phyloP scores from a whole-genome alignment of 2,329 filamentous ascomycete species.

The Sclerotiophoma versabilis region DNA sequence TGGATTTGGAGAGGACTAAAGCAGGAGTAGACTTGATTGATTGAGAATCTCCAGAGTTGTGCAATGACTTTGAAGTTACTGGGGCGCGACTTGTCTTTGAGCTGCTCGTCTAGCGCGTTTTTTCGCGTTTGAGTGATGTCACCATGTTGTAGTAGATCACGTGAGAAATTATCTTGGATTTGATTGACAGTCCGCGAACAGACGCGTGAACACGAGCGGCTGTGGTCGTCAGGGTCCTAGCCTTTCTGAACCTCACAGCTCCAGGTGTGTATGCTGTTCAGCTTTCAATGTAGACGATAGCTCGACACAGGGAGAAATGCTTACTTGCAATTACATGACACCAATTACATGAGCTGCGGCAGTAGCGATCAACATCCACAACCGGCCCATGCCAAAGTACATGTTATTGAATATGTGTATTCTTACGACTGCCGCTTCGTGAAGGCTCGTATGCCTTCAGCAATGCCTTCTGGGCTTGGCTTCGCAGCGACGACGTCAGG shows the following conservation, averaged over 20 bases:
- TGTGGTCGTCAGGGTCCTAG: too few species aligned
- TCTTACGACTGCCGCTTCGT: not conserved
- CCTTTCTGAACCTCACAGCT: not conserved
- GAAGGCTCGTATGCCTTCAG: conserved; percentile 66
- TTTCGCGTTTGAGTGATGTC: conserved; percentile 11
- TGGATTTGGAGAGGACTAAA: not conserved
- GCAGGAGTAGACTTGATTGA: not conserved
- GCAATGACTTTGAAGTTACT: not conserved
- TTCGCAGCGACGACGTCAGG: conserved; percentile 81
- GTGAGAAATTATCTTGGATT: not conserved
- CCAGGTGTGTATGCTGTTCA: not conserved
- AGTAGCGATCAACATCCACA: too few species aligned
- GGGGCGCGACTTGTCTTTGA: conserved; percentile 13
- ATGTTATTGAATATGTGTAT: not conserved
- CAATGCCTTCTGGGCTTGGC: conserved; percentile 82
- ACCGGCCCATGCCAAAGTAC: too few species aligned
- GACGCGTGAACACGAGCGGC: not conserved
- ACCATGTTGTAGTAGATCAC: not conserved
- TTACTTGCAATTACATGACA: not conserved
- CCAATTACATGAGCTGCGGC: not conserved
- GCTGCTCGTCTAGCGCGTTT: conserved; percentile 13
- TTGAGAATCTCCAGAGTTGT: not conserved
- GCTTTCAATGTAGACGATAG: not conserved
- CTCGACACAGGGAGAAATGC: not conserved
- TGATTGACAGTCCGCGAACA: too few species aligned